A percentile compares a stretch with the other conserved stretches of the same genome.
Conservation (phyloP, 495 filamentous ascomycete species). For the Penicillium longicatenatum region DNA sequence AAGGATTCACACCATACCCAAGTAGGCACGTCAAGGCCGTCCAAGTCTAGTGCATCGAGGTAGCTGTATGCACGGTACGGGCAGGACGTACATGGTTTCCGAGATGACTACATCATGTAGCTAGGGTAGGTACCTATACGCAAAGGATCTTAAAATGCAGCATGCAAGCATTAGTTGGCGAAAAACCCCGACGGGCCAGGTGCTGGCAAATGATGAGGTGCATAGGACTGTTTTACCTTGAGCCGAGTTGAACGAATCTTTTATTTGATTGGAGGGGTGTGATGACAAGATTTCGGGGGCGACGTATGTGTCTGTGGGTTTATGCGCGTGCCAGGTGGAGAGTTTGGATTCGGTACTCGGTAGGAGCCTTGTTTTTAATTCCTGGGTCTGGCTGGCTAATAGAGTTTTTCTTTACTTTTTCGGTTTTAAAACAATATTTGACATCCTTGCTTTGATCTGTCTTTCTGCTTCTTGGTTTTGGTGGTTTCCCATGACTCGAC, state of each 20-base stretch:
- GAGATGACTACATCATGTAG: neutral
- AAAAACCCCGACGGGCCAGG: neutral
- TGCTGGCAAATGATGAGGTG: constrained; percentile 9
- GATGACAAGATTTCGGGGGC: constrained; percentile 7
- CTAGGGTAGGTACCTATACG: neutral
- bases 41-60: neutral
- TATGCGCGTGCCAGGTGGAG: constrained; percentile 5
- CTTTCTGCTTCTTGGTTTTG: neutral
- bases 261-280: constrained; percentile 3
- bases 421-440: too few species aligned
- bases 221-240: constrained; percentile 13
- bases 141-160: neutral
- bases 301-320: constrained; percentile 8
- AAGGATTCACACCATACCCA: neutral
- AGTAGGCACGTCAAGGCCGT: neutral
- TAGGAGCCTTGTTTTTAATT: constrained; percentile 4
- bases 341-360: constrained; percentile 3
- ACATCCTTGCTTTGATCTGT: neutral
- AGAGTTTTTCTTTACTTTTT: neutral
- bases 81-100: neutral
- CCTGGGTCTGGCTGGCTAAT: neutral
- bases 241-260: neutral
- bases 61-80: neutral
- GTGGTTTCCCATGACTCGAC: neutral
- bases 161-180: constrained; percentile 8